Percentiles rank a stretch among this genome's conserved stretches.
These are phyloP conservation scores for Cryptomeria japonica DNA, from an alignment of 75 land plant genomes.

Conservation along the genomic window DNA sequence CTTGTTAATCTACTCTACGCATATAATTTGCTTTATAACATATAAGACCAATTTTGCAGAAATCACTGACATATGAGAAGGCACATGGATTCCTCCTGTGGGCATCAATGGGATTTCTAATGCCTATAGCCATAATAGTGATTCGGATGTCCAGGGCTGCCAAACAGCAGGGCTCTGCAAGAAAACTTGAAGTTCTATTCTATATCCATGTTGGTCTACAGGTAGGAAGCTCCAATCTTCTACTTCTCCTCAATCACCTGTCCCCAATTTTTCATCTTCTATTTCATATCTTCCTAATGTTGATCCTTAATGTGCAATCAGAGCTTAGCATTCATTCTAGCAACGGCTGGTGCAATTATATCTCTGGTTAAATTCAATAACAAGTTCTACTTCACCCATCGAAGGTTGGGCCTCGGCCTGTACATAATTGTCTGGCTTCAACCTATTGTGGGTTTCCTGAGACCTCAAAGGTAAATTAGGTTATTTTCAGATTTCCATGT, in stretches of 20 bases:
- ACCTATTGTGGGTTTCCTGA: slow-evolving; percentile 63
- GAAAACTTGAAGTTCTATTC: slow-evolving; percentile 12
- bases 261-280: not conserved
- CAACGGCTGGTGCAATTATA: slow-evolving; percentile 64
- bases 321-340: slow-evolving; percentile 42
- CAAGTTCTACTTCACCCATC: slow-evolving; percentile 69
- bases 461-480: slow-evolving; percentile 63
- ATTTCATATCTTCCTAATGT: not conserved
- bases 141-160: slow-evolving; percentile 54
- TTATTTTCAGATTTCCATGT: not conserved
- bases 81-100: slow-evolving; percentile 70
- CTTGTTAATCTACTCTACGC: not conserved
- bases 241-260: not conserved
- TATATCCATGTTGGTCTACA: slow-evolving; percentile 23
- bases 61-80: slow-evolving; percentile 7
- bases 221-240: slow-evolving; percentile 9
- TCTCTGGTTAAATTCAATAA: slow-evolving; percentile 71
- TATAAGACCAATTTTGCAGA: not conserved
- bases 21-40: not conserved
- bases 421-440: slow-evolving; percentile 73
- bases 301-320: slow-evolving; percentile 6
- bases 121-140: slow-evolving; percentile 71
- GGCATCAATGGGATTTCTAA: slow-evolving; percentile 79
- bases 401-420: slow-evolving; percentile 71
- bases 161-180: slow-evolving; percentile 14